Percentiles rank a stretch among this genome's conserved stretches.
Conservation (phyloP, 805 yeast species). For the Tetrapisispora iriomotensis region DNA sequence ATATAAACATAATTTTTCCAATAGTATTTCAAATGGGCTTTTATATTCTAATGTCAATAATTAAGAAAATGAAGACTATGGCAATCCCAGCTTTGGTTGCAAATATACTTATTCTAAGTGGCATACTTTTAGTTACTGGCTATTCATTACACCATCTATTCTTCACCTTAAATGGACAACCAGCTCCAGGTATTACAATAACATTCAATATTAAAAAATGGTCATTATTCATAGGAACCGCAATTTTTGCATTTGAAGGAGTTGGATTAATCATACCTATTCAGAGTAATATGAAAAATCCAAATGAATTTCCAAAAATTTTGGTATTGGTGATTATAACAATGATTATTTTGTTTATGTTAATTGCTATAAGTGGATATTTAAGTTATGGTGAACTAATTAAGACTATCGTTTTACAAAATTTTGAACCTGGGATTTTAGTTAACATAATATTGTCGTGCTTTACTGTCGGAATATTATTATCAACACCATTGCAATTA, state of each 20-base stretch:
- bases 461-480: constrained; percentile 63
- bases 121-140: constrained; percentile 53
- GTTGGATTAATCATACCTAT: constrained; percentile 75
- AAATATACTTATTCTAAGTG: constrained; percentile 55
- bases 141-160: constrained; percentile 34
- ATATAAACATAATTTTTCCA: constrained; percentile 35
- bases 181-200: constrained; percentile 40
- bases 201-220: constrained; percentile 48
- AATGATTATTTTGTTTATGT: constrained; percentile 51
- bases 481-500: constrained; percentile 70
- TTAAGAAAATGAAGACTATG: constrained; percentile 65
- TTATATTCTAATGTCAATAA: constrained; percentile 57
- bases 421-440: constrained; percentile 48
- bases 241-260: constrained; percentile 83
- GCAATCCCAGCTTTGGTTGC: constrained; percentile 65
- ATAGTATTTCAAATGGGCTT: constrained; percentile 47
- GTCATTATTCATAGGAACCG: constrained; percentile 71
- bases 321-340: constrained; percentile 52
- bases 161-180: constrained; percentile 31
- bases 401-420: constrained; percentile 59
- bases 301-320: constrained; percentile 61
- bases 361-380: constrained; percentile 60
- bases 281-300: constrained; percentile 70
- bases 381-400: constrained; percentile 54
- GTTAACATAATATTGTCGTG: constrained; percentile 61